Base-by-base conservation (phyloP, 2,329 filamentous ascomycete genomes). In the Microdochium nivale region DNA sequence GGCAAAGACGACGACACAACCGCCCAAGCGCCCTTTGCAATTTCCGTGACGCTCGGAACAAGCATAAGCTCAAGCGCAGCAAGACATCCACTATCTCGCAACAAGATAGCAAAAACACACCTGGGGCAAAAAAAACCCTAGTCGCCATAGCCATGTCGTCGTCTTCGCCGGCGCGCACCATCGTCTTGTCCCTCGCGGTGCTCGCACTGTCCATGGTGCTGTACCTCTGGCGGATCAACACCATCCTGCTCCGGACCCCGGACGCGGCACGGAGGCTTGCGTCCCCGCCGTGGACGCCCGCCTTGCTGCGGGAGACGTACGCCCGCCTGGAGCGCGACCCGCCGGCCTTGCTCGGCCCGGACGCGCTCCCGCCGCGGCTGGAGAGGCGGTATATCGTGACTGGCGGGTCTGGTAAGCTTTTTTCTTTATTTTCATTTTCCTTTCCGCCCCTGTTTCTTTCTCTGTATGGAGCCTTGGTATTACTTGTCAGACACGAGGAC, bases 361-460 rank as follows among this genome's bases (percentile, higher is more conserved):
- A 65, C 27, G 63, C 66, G 35, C 55, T 75, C 19, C 73, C 73
- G 3, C 69, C 66, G 1, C 67, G 62, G 51, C 56, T 70, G 48
- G 63, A 70, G 13, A 67, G 73, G 44, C 66, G 71, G 25, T 76
- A 75, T 55, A 56, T 76, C 32, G 64, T 76, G 3, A 71, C 73
- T 3, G 73, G 74, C 14, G 74, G 73, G 13, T 74, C 71, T n/a
- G 73, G 72, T 72, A 50, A 60, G 68, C 63, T 21, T 2, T n/a
- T 16, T 46, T 44, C 48, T 10, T 10, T 14, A 13, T 21, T 49
- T 30, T 25, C 10, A 40, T 23, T 19, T 21, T n/a, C n/a, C n/a
- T n/a, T n/a, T n/a, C n/a, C n/a, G n/a, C n/a, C n/a, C n/a, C n/a
- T n/a, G n/a, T n/a, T n/a, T n/a, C n/a, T n/a, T n/a, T n/a, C n/a